Conservation (phyloP, 176 grass and related monocot species). For the Dactylis glomerata region DNA sequence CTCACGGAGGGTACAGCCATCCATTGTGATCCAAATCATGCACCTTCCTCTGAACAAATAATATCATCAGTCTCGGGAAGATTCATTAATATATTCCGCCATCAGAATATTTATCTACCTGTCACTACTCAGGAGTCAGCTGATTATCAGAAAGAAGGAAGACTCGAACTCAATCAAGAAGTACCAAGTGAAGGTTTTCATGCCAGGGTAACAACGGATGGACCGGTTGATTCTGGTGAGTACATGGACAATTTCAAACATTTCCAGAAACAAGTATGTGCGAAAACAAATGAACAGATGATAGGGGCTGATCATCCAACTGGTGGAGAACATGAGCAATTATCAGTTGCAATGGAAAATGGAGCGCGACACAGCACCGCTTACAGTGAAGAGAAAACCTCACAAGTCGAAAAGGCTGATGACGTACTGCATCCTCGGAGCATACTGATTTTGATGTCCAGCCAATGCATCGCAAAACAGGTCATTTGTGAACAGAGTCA, state of each 20-base stretch:
- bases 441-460: slow-evolving; percentile 84
- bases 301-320: neutral
- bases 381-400: slow-evolving; percentile 35
- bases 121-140: slow-evolving; percentile 43
- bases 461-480: slow-evolving; percentile 69
- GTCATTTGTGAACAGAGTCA: slow-evolving; percentile 76
- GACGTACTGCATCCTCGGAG: slow-evolving; percentile 54
- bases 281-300: slow-evolving; percentile 16
- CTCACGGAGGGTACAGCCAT: neutral
- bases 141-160: slow-evolving; percentile 40
- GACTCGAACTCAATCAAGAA: slow-evolving; percentile 25
- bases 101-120: slow-evolving; percentile 48
- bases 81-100: slow-evolving; percentile 28
- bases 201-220: neutral
- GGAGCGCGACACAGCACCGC: neutral
- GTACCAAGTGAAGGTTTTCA: neutral
- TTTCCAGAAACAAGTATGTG: slow-evolving; percentile 19
- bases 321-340: slow-evolving; percentile 2
- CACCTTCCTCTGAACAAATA: slow-evolving; percentile 21
- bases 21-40: slow-evolving; percentile 17
- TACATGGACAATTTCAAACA: slow-evolving; percentile 21
- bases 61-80: slow-evolving; percentile 23
- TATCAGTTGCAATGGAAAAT: slow-evolving; percentile 3
- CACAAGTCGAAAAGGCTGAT: slow-evolving; percentile 27
- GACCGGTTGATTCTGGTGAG: slow-evolving; percentile 16